Percentiles rank a stretch among this genome's conserved stretches.
Evolutionary conservation across 2,329 filamentous ascomycete genomes (phyloP).

Genomic region (Penicillium griseofulvum): DNA sequence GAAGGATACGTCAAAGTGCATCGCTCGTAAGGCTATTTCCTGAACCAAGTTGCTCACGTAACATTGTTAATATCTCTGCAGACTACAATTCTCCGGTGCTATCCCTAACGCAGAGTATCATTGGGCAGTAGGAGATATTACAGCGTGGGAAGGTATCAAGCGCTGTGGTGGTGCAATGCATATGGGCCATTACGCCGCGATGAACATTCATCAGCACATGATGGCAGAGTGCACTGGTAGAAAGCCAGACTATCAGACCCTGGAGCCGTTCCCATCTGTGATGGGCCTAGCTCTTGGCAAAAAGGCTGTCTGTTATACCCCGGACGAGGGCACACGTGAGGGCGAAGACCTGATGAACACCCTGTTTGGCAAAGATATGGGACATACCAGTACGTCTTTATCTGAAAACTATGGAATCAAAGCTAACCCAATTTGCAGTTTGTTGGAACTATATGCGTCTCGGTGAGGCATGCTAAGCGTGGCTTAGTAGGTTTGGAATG

Average conservation of each 20-base stretch:
- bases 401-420: background rate
- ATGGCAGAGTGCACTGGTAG: conserved; percentile 42
- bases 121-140: conserved; percentile 68
- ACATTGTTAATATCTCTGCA: conserved; percentile 24
- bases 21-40: conserved; percentile 38
- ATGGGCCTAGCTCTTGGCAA: conserved; percentile 71
- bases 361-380: conserved; percentile 69
- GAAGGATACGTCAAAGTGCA: conserved; percentile 66
- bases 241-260: conserved; percentile 48
- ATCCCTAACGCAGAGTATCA: conserved; percentile 60
- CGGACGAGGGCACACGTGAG: conserved; percentile 55
- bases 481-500: background rate
- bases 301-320: conserved; percentile 63
- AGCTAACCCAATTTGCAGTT: conserved; percentile 38
- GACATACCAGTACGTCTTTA: conserved; percentile 57
- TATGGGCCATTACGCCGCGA: conserved; percentile 64
- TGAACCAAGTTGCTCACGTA: background rate
- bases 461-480: conserved; percentile 31
- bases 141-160: conserved; percentile 74
- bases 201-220: conserved; percentile 66
- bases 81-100: conserved; percentile 54
- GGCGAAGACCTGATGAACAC: conserved; percentile 62
- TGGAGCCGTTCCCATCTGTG: conserved; percentile 59
- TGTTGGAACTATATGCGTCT: conserved; percentile 57
- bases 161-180: conserved; percentile 74